Conservation (phyloP, 345 rosid genomes). For the Salix caprea region DNA sequence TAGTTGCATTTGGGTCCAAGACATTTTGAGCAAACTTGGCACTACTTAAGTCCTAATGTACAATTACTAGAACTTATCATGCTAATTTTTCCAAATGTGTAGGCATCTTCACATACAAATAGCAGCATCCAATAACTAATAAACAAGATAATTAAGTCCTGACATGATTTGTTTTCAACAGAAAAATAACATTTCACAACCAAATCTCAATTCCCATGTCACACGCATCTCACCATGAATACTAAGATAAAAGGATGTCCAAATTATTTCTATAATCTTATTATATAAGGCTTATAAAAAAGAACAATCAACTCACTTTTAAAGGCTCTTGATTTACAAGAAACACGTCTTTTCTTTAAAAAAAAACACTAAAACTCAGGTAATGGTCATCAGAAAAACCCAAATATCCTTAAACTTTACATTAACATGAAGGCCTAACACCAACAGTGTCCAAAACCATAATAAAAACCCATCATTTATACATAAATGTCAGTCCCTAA, state of each 20-base stretch:
- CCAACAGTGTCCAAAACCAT: not conserved
- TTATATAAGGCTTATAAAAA: not conserved
- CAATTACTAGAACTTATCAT: not conserved
- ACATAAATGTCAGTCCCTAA: not conserved
- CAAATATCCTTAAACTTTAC: not conserved
- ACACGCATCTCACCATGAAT: not conserved
- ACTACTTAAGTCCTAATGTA: not conserved
- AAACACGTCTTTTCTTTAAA: not conserved
- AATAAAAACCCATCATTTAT: not conserved
- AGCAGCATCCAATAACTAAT: not conserved
- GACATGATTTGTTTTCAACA: not conserved
- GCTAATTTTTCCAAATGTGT: not conserved
- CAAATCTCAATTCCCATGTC: not conserved
- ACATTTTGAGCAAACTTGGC: not conserved
- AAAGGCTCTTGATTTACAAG: not conserved
- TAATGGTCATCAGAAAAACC: not conserved
- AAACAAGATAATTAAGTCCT: not conserved
- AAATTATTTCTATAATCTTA: not conserved
- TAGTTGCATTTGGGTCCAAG: not conserved
- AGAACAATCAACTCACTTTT: not conserved
- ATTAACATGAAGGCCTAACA: not conserved
- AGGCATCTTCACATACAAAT: not conserved
- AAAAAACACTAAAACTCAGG: not conserved
- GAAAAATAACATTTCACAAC: not conserved
- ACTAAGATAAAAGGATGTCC: not conserved